Percentiles rank a stretch among this genome's conserved stretches.
Conservation (phyloP, 2,329 filamentous ascomycete genomes). For the Aspergillus sp. region DNA sequence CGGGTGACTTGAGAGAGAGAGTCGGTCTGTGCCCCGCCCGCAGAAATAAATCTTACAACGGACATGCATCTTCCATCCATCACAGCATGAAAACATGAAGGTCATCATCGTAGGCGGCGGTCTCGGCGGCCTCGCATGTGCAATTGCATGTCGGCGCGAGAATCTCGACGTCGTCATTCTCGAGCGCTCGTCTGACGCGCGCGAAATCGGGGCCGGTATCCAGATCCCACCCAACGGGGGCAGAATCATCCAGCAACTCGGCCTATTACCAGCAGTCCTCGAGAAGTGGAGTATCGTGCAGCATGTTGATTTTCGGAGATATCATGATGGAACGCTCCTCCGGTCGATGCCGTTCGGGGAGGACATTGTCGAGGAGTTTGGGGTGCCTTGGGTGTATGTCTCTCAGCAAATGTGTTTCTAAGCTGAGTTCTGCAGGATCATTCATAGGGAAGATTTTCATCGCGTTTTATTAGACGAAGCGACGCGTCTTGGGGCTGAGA, state of each 20-base stretch:
- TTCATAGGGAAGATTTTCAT: conserved; percentile 23
- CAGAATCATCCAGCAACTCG: conserved; percentile 19
- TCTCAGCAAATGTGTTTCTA: not conserved
- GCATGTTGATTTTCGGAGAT: conserved; percentile 20
- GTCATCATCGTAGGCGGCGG: conserved; percentile 22
- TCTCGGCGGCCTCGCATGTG: conserved; percentile 24
- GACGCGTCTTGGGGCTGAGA: conserved; percentile 9
- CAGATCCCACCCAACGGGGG: conserved; percentile 30
- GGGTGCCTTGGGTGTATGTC: conserved; percentile 25
- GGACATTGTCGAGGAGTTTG: conserved; percentile 20
- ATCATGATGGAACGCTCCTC: conserved; percentile 19
- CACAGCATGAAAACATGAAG: conserved; percentile 10
- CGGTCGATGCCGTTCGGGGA: conserved; percentile 22
- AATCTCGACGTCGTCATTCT: conserved; percentile 20
- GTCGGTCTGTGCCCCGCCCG: too few species aligned
- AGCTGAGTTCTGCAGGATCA: conserved; percentile 13
- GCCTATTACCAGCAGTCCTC: conserved; percentile 14
- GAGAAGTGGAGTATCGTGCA: conserved; percentile 10
- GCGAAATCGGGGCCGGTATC: conserved; percentile 27
- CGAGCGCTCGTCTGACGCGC: conserved; percentile 16
- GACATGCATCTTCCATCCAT: too few species aligned
- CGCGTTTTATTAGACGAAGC: conserved; percentile 18
- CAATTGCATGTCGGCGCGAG: conserved; percentile 24
- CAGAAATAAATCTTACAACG: too few species aligned
- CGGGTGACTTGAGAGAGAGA: conserved; percentile 5